Conservation (phyloP, 139 green algal genomes). For the Mychonastes homosphaera region DNA sequence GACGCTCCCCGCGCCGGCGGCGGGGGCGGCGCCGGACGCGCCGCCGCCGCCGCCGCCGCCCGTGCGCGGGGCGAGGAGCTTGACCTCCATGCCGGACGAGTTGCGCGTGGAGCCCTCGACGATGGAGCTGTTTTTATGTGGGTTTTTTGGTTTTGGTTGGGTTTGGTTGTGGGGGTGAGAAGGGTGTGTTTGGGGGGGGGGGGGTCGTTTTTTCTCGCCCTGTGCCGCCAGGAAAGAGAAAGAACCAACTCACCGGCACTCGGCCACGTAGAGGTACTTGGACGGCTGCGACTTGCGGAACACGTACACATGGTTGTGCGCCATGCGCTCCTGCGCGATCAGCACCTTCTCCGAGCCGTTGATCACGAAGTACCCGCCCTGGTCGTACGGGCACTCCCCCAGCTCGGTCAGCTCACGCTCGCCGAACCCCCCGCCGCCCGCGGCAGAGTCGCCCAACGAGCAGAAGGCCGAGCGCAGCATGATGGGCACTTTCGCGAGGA, state of each 20-base stretch:
- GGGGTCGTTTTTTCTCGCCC: too few relatives aligned
- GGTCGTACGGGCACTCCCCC: conserved; percentile 94
- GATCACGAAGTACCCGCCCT: conserved; percentile 98
- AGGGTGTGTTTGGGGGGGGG: too few relatives aligned
- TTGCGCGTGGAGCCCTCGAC: conserved; percentile 73
- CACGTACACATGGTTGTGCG: conserved; percentile 96
- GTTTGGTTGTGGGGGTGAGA: too few relatives aligned
- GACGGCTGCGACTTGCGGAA: conserved; percentile 90
- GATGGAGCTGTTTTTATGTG: conserved; percentile 78
- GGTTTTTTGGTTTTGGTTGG: too few relatives aligned
- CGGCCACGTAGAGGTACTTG: conserved; percentile 82
- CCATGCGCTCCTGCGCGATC: conserved; percentile 97
- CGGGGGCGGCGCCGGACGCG: conserved; percentile 22
- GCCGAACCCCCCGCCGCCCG: too few relatives aligned
- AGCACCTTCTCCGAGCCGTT: conserved; percentile 99
- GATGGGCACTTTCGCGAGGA: conserved; percentile 95
- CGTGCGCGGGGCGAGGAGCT: conserved; percentile 57
- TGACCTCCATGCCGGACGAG: conserved; percentile 68
- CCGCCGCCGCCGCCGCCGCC: conserved; percentile 22
- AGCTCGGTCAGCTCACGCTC: conserved; percentile 80
- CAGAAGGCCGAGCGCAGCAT: conserved; percentile 94
- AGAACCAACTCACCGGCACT: conserved; percentile 52
- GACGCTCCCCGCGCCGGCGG: conserved; percentile 37
- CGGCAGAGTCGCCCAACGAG: conserved; percentile 61
- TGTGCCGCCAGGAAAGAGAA: too few relatives aligned